Percentiles rank a stretch among this genome's conserved stretches.
phyloP scores from a whole-genome alignment of 2,329 filamentous ascomycete genomes.

The Alternaria metachromatica region DNA sequence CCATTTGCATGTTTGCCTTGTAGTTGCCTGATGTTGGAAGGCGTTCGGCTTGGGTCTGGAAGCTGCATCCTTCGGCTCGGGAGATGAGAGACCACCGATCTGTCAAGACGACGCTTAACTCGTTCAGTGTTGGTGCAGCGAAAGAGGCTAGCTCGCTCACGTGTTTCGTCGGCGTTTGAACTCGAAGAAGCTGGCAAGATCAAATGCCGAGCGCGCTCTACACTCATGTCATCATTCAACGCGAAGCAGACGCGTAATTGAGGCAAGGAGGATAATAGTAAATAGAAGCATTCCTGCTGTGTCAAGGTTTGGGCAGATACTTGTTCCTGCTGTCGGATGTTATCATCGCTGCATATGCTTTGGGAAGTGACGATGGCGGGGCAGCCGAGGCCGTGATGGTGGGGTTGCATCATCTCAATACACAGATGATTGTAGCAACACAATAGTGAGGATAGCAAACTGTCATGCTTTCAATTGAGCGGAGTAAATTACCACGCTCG shows the following conservation, averaged over 20 bases:
- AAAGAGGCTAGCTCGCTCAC: slow-evolving; percentile 4
- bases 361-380: slow-evolving; percentile 9
- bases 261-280: neutral
- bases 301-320: neutral
- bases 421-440: slow-evolving; percentile 16
- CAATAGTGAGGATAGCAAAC: neutral
- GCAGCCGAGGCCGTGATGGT: slow-evolving; percentile 3
- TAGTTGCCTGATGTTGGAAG: slow-evolving; percentile 1
- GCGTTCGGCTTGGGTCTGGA: neutral
- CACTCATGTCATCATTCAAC: neutral
- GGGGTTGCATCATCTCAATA: slow-evolving; percentile 7
- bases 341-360: neutral
- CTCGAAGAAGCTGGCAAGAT: neutral
- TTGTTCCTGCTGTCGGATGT: neutral
- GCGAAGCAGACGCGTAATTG: neutral
- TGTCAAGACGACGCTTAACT: neutral
- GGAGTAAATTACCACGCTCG: slow-evolving; percentile 18
- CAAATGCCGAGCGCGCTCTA: slow-evolving; percentile 10
- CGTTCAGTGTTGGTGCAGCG: neutral
- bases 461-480: neutral
- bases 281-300: neutral
- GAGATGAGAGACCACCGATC: neutral
- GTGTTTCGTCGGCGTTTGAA: slow-evolving; percentile 22
- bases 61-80: slow-evolving; percentile 1
- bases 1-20: slow-evolving; percentile 5